Base-by-base conservation (phyloP, 345 rosid genomes). In the Eucalyptus tenuipes region DNA sequence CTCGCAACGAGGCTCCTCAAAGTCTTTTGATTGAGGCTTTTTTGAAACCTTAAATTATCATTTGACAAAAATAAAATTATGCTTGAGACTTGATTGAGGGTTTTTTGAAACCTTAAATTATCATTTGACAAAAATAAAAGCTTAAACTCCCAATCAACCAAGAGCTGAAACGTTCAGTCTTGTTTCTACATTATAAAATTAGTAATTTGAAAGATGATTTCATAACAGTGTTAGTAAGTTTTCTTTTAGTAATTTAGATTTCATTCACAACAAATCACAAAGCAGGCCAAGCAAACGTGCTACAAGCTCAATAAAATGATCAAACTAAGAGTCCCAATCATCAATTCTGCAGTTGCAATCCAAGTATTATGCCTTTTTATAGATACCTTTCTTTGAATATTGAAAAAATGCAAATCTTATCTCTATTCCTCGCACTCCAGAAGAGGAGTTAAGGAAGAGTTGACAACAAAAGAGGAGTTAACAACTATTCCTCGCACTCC, bases 91-190 rank as follows among this genome's bases (percentile, higher is more conserved):
- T 3, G 68, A 27, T 59, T 27, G 16, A 13, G 68, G 68, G 4
- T 59, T 27, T 59, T 59, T 59, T 27, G n/a, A 59, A 59, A 25
- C 68, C 31, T 25, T 27, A 59, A 6, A 25, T 59, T 59, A 6
- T 59, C 8, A 12, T 27, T 59, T 27, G 31, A 59, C 31, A 29
- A 27, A 59, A 13, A 59, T 59, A 59, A 27, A 59, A 24, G 6
- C 66, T 57, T 25, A 57, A 24, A 0, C 10, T 13, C 31, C 7
- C 9, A 61, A 6, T 29, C 71, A 52, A 61, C 9, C 33, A 29
- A 61, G 29, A 29, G 1, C 3, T 29, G 5, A 61, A 27, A 61
- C 17, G 0, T 29, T 61, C 1, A 2, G 9, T 13, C 71, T 13
- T 29, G 2, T 61, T 29, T 61, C 2, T 6, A 7, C 71, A 29